phyloP scores from a whole-genome alignment of 2,329 filamentous ascomycete genomes.

The Botryotinia convoluta region DNA sequence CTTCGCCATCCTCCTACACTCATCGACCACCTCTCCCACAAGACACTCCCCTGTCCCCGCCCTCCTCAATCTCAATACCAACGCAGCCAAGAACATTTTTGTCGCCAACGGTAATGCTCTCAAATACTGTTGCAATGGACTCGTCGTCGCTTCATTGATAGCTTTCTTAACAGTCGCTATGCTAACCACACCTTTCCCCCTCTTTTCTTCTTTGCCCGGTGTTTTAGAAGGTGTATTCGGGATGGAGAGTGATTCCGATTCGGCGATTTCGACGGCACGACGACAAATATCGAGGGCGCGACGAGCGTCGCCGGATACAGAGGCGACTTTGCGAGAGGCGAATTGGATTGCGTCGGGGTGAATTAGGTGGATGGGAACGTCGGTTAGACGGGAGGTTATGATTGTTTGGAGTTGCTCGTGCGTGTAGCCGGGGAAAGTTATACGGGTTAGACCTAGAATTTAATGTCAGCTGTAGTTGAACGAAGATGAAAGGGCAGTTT shows the following conservation, averaged over 20 bases:
- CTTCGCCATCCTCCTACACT: slow-evolving; percentile 68
- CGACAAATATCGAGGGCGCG: slow-evolving; percentile 93
- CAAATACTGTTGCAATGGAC: slow-evolving; percentile 85
- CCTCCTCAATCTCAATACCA: slow-evolving; percentile 74
- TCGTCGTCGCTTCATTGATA: slow-evolving; percentile 92
- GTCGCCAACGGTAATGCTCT: slow-evolving; percentile 76
- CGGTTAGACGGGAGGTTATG: slow-evolving; percentile 88
- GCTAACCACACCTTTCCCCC: slow-evolving; percentile 62
- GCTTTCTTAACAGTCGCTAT: slow-evolving; percentile 92
- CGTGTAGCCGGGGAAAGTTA: slow-evolving; percentile 96
- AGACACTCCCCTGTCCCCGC: slow-evolving; percentile 85
- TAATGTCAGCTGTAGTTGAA: slow-evolving; percentile 21
- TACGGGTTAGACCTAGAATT: slow-evolving; percentile 70
- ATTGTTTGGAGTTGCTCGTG: slow-evolving; percentile 97
- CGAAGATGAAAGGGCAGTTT: neutral
- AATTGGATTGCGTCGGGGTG: slow-evolving; percentile 94
- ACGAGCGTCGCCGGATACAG: slow-evolving; percentile 90
- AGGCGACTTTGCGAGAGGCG: slow-evolving; percentile 91
- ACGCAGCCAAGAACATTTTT: slow-evolving; percentile 81
- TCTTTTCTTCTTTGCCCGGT: slow-evolving; percentile 38
- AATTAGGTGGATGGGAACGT: slow-evolving; percentile 84
- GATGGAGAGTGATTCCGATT: slow-evolving; percentile 57
- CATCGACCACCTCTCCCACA: slow-evolving; percentile 84
- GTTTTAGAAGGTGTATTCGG: slow-evolving; percentile 63
- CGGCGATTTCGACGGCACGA: slow-evolving; percentile 90